These are phyloP conservation scores for Lentinula guzmanii DNA, from an alignment of 768 basidiomycete genomes.

Conservation along the genomic window DNA sequence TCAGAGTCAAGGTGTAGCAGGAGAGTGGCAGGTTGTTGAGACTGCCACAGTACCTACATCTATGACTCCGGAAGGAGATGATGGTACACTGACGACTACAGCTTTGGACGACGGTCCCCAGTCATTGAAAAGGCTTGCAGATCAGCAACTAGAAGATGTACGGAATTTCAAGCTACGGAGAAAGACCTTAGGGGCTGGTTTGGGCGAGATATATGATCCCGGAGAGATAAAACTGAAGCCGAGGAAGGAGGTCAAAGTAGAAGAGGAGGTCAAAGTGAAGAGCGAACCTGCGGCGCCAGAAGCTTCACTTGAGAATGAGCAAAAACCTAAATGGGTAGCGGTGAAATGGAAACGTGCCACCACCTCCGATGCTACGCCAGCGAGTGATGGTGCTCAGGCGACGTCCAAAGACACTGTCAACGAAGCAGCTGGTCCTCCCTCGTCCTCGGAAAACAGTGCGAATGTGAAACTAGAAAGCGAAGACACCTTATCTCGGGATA, in stretches of 20 bases:
- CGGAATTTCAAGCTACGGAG: conserved; percentile 65
- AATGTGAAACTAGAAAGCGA: neutral
- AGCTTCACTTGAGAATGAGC: neutral
- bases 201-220: conserved; percentile 82
- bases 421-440: neutral
- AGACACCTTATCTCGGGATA: no score
- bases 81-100: neutral
- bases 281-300: conserved; percentile 2
- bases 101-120: conserved; percentile 14
- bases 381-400: no score
- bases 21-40: conserved; percentile 71
- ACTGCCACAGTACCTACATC: conserved; percentile 14
- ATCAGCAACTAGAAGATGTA: conserved; percentile 34
- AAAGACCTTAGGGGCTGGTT: conserved; percentile 50
- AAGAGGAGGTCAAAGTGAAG: neutral
- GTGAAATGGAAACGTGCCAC: conserved; percentile 26
- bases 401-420: neutral
- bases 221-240: conserved; percentile 60
- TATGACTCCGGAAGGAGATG: neutral
- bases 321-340: conserved; percentile 26
- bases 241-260: conserved; percentile 37
- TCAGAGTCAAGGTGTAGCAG: conserved; percentile 62
- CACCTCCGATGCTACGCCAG: conserved; percentile 6
- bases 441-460: neutral
- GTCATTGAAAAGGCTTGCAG: conserved; percentile 31